These are phyloP conservation scores for Colletotrichum tropicale DNA, from an alignment of 2,329 filamentous ascomycete species.

Conservation along the genomic window DNA sequence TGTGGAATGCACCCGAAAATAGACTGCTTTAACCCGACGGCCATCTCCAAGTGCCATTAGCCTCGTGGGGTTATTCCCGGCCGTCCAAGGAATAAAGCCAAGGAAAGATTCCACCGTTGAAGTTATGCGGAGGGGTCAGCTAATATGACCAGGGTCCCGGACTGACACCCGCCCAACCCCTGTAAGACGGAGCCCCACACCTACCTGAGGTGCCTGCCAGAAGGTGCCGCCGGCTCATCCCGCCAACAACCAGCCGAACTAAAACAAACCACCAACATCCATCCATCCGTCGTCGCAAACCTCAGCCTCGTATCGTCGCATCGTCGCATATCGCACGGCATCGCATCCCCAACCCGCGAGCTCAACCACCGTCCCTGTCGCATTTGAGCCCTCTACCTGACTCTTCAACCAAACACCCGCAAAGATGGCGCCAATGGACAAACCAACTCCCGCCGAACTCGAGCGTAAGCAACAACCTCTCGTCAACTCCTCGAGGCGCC, in stretches of 20 bases:
- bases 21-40: not conserved
- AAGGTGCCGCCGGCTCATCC: conserved; percentile 11
- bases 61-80: not conserved
- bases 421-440: conserved; percentile 46
- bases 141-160: not conserved
- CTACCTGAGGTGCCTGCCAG: not conserved
- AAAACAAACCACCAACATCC: not conserved
- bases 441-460: conserved; percentile 39
- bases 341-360: not conserved
- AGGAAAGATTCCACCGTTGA: not conserved
- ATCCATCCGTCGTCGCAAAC: not conserved
- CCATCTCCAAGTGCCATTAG: not conserved
- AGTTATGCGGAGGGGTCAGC: conserved; percentile 1
- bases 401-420: not conserved
- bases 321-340: not conserved
- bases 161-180: not conserved
- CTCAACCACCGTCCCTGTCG: not conserved
- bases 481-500: not conserved
- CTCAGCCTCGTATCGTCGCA: conserved; percentile 6
- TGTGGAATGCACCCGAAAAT: not conserved
- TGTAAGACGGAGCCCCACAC: conserved; percentile 1
- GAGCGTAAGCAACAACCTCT: conserved; percentile 36
- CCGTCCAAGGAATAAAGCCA: not conserved
- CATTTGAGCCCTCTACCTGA: no score
- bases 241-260: not conserved